Percentiles rank a stretch among this genome's conserved stretches.
phyloP scores from a whole-genome alignment of 805 yeast species.

The Barnettozyma sp. region DNA sequence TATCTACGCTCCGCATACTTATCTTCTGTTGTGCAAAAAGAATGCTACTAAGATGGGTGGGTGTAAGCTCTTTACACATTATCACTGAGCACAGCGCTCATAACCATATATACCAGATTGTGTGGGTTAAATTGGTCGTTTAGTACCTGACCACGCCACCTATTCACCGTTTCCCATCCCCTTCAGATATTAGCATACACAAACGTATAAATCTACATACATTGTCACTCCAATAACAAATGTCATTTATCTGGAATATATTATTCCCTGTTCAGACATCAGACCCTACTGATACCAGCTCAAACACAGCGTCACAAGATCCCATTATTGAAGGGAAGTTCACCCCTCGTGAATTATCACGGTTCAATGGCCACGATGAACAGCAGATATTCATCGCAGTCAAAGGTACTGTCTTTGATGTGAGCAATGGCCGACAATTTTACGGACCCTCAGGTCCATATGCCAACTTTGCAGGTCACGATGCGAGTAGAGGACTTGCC shows the following conservation, averaged over 20 bases:
- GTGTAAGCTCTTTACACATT: too few relatives aligned
- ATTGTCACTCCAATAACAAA: too few relatives aligned
- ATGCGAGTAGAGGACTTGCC: conserved; percentile 91
- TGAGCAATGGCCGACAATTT: conserved; percentile 68
- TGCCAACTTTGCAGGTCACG: conserved; percentile 91
- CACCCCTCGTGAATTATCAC: conserved; percentile 67
- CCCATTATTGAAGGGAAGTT: conserved; percentile 43
- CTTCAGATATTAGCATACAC: too few relatives aligned
- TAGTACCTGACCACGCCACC: too few relatives aligned
- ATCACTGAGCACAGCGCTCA: too few relatives aligned
- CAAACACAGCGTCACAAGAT: conserved; percentile 18
- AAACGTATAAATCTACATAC: too few relatives aligned
- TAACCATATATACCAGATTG: too few relatives aligned
- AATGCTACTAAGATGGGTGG: too few relatives aligned
- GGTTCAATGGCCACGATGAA: conserved; percentile 76
- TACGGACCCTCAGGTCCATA: conserved; percentile 97
- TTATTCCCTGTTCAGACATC: conserved; percentile 24
- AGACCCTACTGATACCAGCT: conserved; percentile 15
- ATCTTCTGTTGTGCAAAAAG: too few relatives aligned
- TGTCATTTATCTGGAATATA: conserved; percentile 25
- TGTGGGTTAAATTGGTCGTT: too few relatives aligned
- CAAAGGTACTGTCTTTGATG: conserved; percentile 82
- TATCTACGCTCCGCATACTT: too few relatives aligned
- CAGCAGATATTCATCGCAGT: conserved; percentile 80
- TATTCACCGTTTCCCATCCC: too few relatives aligned